A percentile compares a stretch with the other conserved stretches of the same genome.
These are phyloP conservation scores for Fusarium nisikadoi DNA, from an alignment of 2,329 filamentous ascomycete species.

Conservation along the genomic window DNA sequence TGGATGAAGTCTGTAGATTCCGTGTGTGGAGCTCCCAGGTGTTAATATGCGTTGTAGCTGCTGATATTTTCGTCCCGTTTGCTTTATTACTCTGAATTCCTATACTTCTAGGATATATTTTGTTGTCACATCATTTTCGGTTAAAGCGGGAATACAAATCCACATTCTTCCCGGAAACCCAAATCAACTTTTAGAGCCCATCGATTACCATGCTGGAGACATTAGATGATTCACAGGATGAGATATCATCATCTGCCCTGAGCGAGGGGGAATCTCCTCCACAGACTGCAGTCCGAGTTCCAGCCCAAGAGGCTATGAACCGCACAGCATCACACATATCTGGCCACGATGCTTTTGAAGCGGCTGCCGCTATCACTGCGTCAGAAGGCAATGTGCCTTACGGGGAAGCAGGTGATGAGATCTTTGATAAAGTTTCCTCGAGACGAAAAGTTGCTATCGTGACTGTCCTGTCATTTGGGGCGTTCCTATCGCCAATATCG, in stretches of 20 bases:
- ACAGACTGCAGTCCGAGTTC: neutral
- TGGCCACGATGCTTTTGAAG: conserved; percentile 45
- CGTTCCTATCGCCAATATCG: conserved; percentile 79
- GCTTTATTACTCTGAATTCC: neutral
- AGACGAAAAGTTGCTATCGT: conserved; percentile 75
- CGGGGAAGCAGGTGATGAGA: conserved; percentile 54
- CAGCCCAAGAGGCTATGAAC: conserved; percentile 17
- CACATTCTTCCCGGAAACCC: neutral
- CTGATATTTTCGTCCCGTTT: neutral
- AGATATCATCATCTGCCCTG: neutral
- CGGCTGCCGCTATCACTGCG: conserved; percentile 7
- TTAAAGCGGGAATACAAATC: neutral
- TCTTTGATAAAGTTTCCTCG: conserved; percentile 73
- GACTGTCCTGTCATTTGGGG: conserved; percentile 75
- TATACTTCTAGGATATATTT: neutral
- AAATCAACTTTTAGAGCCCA: neutral
- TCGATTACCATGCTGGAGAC: conserved; percentile 11
- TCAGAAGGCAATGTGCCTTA: conserved; percentile 29
- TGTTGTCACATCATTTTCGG: neutral
- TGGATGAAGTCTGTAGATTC: neutral
- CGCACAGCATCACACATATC: conserved; percentile 47
- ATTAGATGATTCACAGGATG: neutral
- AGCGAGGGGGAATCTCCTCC: neutral
- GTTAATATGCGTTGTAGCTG: neutral
- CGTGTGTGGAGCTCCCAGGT: neutral